phyloP scores from a whole-genome alignment of 2,329 filamentous ascomycete genomes.

The Monilinia fructicola region DNA sequence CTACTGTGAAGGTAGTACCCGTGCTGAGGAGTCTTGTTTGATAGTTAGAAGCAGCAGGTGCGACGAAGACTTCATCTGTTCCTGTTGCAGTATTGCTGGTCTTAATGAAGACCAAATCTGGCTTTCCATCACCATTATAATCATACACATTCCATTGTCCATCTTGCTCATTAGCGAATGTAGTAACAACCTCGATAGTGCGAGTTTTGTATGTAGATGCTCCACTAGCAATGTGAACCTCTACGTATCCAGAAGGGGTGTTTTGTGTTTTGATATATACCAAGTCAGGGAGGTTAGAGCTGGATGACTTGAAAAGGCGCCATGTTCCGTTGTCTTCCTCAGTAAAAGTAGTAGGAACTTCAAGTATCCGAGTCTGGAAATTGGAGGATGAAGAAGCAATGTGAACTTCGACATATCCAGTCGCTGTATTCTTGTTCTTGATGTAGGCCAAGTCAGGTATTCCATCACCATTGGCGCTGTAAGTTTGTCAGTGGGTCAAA shows the following conservation, averaged over 20 bases:
- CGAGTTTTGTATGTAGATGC: conserved; percentile 6
- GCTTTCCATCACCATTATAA: conserved; percentile 19
- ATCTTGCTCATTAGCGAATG: conserved; percentile 21
- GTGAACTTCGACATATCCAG: conserved; percentile 22
- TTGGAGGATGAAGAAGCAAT: conserved; percentile 16
- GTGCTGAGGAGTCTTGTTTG: conserved; percentile 5
- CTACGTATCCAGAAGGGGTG: conserved; percentile 4
- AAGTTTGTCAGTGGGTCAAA: background rate
- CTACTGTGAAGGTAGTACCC: conserved; percentile 4
- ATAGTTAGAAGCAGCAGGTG: conserved; percentile 17
- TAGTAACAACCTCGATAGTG: conserved; percentile 19
- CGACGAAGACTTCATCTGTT: conserved; percentile 16
- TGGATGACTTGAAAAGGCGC: conserved; percentile 9
- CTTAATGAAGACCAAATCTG: conserved; percentile 23
- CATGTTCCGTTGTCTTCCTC: conserved; percentile 20
- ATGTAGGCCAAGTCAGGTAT: conserved; percentile 16
- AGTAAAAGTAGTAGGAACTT: conserved; percentile 5
- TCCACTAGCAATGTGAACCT: conserved; percentile 20
- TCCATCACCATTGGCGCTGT: conserved; percentile 12
- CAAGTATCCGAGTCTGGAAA: conserved; percentile 18
- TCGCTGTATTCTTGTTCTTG: conserved; percentile 17
- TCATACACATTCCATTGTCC: conserved; percentile 23
- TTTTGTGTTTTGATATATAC: conserved; percentile 17
- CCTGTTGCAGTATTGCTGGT: conserved; percentile 19
- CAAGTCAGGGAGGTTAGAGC: conserved; percentile 6